Evolutionary conservation across 352 stramenopile genomes (phyloP).

Genomic region (Globisporangium irregulare): DNA sequence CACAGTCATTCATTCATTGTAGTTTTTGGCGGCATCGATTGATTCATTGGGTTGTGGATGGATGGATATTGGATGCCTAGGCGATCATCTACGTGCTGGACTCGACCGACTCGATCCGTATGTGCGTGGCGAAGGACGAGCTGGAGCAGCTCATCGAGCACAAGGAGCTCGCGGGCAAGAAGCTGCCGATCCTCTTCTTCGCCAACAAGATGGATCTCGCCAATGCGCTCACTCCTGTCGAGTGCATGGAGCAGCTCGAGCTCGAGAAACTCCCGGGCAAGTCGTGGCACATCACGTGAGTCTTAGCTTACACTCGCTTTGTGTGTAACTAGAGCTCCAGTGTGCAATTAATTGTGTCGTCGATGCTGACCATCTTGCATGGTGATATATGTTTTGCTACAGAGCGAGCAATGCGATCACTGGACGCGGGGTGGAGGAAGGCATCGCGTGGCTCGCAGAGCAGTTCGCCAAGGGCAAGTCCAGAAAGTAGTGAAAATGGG

Average conservation of each 20-base stretch:
- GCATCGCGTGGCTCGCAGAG: background rate
- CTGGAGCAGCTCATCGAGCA: background rate
- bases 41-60: no score
- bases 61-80: no score
- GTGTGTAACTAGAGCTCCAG: background rate
- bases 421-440: background rate
- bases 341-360: background rate
- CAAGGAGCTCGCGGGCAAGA: background rate
- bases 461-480: background rate
- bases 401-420: background rate
- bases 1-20: no score
- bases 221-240: background rate
- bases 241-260: background rate
- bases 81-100: background rate
- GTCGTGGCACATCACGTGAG: background rate
- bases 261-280: background rate
- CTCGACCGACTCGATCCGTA: background rate
- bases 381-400: background rate
- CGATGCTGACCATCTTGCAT: background rate
- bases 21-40: no score
- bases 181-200: background rate
- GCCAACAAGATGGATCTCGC: background rate
- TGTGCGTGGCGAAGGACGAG: background rate
- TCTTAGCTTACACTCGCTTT: background rate
- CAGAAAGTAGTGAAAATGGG: background rate